Conservation (phyloP, 2,329 filamentous ascomycete species). For the Ampelomyces quisqualis region DNA sequence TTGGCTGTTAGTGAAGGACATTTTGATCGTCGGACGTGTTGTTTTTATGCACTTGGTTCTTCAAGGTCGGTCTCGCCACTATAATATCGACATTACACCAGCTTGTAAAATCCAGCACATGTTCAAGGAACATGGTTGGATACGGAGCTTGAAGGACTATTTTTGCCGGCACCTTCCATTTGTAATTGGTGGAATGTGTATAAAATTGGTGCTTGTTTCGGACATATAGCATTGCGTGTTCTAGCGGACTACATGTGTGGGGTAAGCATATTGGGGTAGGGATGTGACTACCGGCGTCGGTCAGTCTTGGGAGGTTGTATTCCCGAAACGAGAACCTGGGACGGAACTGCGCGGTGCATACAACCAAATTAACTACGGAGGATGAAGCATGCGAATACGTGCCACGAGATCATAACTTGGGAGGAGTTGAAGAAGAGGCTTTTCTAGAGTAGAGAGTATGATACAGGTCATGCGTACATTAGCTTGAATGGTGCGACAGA, state of each 20-base stretch:
- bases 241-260: constrained; percentile 1
- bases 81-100: background rate
- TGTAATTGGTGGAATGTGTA: constrained; percentile 1
- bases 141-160: background rate
- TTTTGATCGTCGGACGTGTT: background rate
- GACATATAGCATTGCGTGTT: constrained; percentile 3
- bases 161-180: background rate
- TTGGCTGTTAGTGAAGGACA: background rate
- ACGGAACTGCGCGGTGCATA: background rate
- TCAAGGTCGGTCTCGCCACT: background rate
- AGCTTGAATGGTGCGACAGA: background rate
- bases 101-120: background rate
- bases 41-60: background rate
- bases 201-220: background rate
- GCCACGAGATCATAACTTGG: background rate
- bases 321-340: background rate
- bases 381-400: too few relatives aligned
- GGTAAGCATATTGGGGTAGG: constrained; percentile 1
- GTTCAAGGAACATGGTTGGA: background rate
- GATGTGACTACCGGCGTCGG: background rate
- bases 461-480: background rate
- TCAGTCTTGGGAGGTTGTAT: background rate
- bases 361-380: background rate
- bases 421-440: background rate
- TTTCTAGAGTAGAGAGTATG: background rate